Percentiles rank a stretch among this genome's conserved stretches.
These are phyloP conservation scores for Perkinsus olseni DNA, from an alignment of 169 alveolate genomes.

Conservation along the genomic window DNA sequence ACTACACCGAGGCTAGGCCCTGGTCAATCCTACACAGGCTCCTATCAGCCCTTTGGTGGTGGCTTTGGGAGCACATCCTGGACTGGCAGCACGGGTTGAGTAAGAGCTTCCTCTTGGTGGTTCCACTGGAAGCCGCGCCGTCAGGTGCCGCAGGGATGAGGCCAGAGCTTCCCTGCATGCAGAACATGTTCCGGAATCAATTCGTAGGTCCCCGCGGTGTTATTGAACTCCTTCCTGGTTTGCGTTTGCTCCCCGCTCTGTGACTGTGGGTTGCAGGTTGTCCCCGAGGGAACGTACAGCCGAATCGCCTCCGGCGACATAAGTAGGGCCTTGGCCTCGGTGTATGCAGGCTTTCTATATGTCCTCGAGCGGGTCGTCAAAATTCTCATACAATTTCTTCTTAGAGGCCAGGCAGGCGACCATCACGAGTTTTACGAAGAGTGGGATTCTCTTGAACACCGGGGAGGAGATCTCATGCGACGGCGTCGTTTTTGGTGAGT, in stretches of 20 bases:
- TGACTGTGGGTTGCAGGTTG: background rate
- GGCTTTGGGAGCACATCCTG: background rate
- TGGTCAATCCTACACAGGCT: background rate
- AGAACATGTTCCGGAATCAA: background rate
- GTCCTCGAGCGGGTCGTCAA: too few relatives aligned
- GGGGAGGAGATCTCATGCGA: background rate
- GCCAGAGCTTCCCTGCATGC: background rate
- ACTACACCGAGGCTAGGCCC: background rate
- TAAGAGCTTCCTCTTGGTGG: background rate
- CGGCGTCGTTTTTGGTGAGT: background rate
- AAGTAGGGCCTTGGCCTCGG: too few relatives aligned
- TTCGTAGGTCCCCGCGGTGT: background rate
- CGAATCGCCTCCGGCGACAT: background rate
- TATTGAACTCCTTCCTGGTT: too few relatives aligned
- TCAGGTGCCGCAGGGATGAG: background rate
- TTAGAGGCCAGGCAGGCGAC: background rate
- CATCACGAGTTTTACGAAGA: background rate
- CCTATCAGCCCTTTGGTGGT: background rate
- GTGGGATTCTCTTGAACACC: background rate
- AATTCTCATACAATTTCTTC: too few relatives aligned
- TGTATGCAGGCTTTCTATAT: too few relatives aligned
- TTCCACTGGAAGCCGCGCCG: too few relatives aligned
- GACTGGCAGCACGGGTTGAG: background rate
- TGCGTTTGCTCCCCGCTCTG: background rate
- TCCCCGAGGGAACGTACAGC: background rate